Conservation (phyloP, 2,329 filamentous ascomycete species). For the Colletotrichum brevisporum region DNA sequence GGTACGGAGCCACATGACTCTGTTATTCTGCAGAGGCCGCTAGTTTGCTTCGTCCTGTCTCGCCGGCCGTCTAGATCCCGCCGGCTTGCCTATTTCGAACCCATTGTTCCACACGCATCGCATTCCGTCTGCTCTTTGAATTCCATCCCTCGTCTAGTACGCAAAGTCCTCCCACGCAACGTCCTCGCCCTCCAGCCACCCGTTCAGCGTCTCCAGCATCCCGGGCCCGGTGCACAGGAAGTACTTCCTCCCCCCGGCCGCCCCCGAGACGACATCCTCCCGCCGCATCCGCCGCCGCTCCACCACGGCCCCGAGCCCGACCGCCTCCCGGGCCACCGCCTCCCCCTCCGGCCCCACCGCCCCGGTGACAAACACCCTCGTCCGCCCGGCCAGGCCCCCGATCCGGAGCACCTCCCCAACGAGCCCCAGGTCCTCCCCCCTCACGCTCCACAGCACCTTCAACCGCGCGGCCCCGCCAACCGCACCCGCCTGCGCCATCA, state of each 20-base stretch:
- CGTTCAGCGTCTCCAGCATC: conserved; percentile 57
- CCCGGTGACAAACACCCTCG: conserved; percentile 77
- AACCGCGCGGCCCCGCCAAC: conserved; percentile 61
- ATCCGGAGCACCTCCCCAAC: conserved; percentile 72
- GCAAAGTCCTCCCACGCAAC: conserved; percentile 73
- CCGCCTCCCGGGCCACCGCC: conserved; percentile 52
- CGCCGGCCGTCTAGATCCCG: too few relatives aligned
- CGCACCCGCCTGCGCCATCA: conserved; percentile 76
- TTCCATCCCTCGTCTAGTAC: conserved; percentile 54
- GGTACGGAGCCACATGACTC: too few relatives aligned
- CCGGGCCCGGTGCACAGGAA: conserved; percentile 63
- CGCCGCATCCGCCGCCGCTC: conserved; percentile 55
- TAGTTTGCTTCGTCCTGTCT: too few relatives aligned
- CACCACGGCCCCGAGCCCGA: conserved; percentile 52
- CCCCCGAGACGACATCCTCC: conserved; percentile 56
- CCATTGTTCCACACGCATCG: background rate
- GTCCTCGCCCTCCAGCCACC: conserved; percentile 69
- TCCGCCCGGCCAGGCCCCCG: conserved; percentile 63
- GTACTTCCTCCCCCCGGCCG: conserved; percentile 63
- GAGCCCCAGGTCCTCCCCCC: conserved; percentile 72
- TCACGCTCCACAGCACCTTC: conserved; percentile 77
- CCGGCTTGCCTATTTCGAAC: too few relatives aligned
- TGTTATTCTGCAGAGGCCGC: too few relatives aligned
- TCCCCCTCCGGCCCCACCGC: conserved; percentile 46
- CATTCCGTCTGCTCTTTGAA: background rate